Evolutionary conservation across 1,139 yeast species (phyloP).

Genomic region (Yamadazyma triangularis): DNA sequence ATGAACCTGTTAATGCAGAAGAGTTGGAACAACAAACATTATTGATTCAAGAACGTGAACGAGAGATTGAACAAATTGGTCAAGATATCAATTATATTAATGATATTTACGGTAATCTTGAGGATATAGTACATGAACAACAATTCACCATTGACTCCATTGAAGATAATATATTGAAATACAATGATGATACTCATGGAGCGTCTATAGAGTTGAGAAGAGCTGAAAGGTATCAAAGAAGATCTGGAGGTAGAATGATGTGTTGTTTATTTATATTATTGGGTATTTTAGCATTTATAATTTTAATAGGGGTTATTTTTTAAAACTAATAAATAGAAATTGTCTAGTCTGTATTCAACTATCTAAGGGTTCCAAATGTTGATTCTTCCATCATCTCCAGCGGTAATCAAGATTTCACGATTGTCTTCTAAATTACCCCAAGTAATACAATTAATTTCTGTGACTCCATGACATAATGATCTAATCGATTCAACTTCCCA

Average conservation of each 20-base stretch:
- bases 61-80: slow-evolving; percentile 80
- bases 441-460: slow-evolving; percentile 70
- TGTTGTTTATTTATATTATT: slow-evolving; percentile 65
- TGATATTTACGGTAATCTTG: slow-evolving; percentile 82
- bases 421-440: slow-evolving; percentile 54
- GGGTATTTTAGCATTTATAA: slow-evolving; percentile 34
- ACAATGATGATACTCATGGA: slow-evolving; percentile 58
- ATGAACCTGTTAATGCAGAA: slow-evolving; percentile 76
- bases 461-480: slow-evolving; percentile 69
- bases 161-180: slow-evolving; percentile 75
- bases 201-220: slow-evolving; percentile 70
- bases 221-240: slow-evolving; percentile 76
- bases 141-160: slow-evolving; percentile 82
- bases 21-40: slow-evolving; percentile 83
- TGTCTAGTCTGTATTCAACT: too few species aligned
- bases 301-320: slow-evolving; percentile 32
- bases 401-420: slow-evolving; percentile 59
- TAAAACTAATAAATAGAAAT: slow-evolving; percentile 9
- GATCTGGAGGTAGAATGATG: slow-evolving; percentile 67
- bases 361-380: slow-evolving; percentile 53
- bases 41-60: slow-evolving; percentile 76
- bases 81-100: slow-evolving; percentile 85
- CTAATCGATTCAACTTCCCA: slow-evolving; percentile 59
- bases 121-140: slow-evolving; percentile 79
- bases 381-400: slow-evolving; percentile 84